Percentiles rank a stretch among this genome's conserved stretches.
These are phyloP conservation scores for Pisolithus microcarpus DNA, from an alignment of 768 basidiomycete genomes.

Conservation along the genomic window DNA sequence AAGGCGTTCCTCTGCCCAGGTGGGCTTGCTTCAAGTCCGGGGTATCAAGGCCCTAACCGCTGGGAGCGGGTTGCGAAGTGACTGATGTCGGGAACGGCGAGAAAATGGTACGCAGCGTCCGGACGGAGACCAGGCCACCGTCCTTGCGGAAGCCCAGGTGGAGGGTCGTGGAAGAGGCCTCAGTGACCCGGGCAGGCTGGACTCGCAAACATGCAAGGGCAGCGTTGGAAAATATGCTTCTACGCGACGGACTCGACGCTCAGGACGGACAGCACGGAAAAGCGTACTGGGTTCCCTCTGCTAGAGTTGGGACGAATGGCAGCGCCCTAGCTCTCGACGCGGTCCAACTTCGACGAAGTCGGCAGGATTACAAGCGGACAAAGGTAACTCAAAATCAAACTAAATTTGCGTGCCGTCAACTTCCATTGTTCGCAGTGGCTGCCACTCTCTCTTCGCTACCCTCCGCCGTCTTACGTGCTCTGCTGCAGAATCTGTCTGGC, in stretches of 20 bases:
- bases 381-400: no score
- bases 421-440: no score
- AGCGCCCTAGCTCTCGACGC: background rate
- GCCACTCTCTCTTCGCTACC: no score
- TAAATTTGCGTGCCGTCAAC: no score
- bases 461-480: no score
- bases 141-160: conserved; percentile 67
- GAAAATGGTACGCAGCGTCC: conserved; percentile 87
- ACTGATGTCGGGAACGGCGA: conserved; percentile 59
- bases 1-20: no score
- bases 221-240: conserved; percentile 84
- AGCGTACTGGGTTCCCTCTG: conserved; percentile 85
- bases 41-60: conserved; percentile 85
- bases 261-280: conserved; percentile 62
- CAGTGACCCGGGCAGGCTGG: conserved; percentile 68
- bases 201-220: conserved; percentile 63
- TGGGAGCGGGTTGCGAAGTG: conserved; percentile 89
- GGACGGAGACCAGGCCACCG: conserved; percentile 80
- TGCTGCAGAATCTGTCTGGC: no score
- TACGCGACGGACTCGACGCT: conserved; percentile 86
- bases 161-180: conserved; percentile 56
- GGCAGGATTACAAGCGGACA: no score
- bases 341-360: no score
- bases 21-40: no score
- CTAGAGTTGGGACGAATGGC: conserved; percentile 71